Evolutionary conservation across 441 rosid species (phyloP).

Genomic region (Mallotus repandus): DNA sequence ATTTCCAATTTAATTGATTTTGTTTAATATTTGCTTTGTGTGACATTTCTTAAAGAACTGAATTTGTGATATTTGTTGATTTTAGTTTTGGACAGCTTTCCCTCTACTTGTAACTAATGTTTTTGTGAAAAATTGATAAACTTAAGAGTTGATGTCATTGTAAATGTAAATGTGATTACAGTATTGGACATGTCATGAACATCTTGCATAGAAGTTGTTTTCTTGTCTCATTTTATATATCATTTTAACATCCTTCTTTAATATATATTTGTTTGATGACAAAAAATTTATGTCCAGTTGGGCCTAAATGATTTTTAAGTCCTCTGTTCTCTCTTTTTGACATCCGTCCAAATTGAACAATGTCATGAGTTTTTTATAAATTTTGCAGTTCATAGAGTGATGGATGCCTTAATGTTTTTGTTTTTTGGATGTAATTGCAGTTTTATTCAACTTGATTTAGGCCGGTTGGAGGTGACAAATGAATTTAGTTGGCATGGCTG

Average conservation of each 20-base stretch:
- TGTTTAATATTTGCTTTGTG: neutral
- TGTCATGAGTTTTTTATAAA: neutral
- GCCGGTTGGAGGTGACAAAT: slow-evolving; percentile 84
- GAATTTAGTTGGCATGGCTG: slow-evolving; percentile 94
- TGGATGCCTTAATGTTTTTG: slow-evolving; percentile 8
- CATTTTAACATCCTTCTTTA: neutral
- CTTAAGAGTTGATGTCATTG: neutral
- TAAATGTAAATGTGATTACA: neutral
- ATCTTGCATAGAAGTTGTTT: neutral
- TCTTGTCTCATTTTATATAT: neutral
- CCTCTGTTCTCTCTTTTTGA: neutral
- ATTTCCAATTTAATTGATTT: slow-evolving; percentile 24
- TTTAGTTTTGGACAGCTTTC: neutral
- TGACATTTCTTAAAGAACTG: slow-evolving; percentile 11
- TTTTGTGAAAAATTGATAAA: neutral
- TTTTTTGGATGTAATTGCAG: slow-evolving; percentile 46
- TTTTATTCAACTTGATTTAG: slow-evolving; percentile 94
- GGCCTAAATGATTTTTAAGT: neutral
- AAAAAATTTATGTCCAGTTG: neutral
- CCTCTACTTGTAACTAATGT: neutral
- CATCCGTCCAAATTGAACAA: neutral
- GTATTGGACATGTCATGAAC: slow-evolving; percentile 1
- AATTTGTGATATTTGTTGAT: neutral
- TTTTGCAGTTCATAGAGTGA: neutral
- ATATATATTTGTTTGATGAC: neutral